A percentile compares a stretch with the other conserved stretches of the same genome.
Evolutionary conservation across 23 red algal species (phyloP).

Genomic region (Cyanidioschyzon merolae): DNA sequence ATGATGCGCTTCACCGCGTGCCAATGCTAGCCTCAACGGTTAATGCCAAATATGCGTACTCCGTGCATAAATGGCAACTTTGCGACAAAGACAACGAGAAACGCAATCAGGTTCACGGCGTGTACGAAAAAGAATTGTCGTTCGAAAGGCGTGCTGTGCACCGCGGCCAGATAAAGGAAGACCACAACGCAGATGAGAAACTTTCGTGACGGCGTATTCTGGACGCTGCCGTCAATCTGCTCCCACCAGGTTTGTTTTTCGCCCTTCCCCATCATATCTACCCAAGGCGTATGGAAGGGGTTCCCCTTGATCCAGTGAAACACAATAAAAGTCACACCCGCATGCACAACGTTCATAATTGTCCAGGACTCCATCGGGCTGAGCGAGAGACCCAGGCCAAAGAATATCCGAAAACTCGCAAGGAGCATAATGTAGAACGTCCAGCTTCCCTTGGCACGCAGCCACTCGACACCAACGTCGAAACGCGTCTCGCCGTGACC

Average conservation of each 20-base stretch:
- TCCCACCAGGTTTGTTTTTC: slow-evolving; percentile 92
- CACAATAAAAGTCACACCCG: slow-evolving; percentile 69
- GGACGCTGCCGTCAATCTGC: slow-evolving; percentile 72
- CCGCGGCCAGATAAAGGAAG: slow-evolving; percentile 50
- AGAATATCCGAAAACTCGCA: slow-evolving; percentile 43
- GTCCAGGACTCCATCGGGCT: slow-evolving; percentile 58
- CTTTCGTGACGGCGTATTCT: slow-evolving; percentile 75
- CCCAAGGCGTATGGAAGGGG: slow-evolving; percentile 81
- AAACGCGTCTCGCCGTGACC: slow-evolving; percentile 74
- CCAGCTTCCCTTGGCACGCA: slow-evolving; percentile 71
- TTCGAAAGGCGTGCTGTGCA: slow-evolving; percentile 42
- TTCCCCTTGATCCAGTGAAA: slow-evolving; percentile 97
- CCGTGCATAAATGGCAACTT: slow-evolving; percentile 88
- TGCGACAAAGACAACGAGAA: slow-evolving; percentile 70
- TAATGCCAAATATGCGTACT: slow-evolving; percentile 82
- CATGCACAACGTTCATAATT: slow-evolving; percentile 75
- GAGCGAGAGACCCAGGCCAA: slow-evolving; percentile 47
- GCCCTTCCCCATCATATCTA: slow-evolving; percentile 25
- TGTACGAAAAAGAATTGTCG: slow-evolving; percentile 29
- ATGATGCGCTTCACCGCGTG: too few relatives aligned
- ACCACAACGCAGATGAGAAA: slow-evolving; percentile 70
- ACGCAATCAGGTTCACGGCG: slow-evolving; percentile 50
- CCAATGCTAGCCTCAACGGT: slow-evolving; percentile 28
- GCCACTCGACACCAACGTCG: slow-evolving; percentile 90
- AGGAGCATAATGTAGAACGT: slow-evolving; percentile 73